Conservation (phyloP, 805 yeast species). For the Metschnikowia arizonensis region DNA sequence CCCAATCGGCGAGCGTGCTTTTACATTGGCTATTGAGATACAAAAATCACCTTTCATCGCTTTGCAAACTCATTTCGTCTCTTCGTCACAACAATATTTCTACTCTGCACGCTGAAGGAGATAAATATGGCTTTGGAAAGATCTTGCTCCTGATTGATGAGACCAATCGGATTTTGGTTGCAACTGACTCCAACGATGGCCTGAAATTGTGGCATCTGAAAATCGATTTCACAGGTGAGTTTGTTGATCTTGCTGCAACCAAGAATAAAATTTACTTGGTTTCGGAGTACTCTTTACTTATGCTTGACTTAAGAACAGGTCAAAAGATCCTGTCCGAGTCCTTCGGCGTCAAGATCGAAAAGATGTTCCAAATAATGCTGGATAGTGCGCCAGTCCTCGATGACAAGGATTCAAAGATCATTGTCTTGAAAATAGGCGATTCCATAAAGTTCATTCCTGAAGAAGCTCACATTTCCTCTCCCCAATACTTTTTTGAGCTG, state of each 20-base stretch:
- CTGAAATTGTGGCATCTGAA: constrained; percentile 8
- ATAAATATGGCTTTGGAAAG: constrained; percentile 32
- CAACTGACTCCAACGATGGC: constrained; percentile 14
- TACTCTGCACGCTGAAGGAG: constrained; percentile 11
- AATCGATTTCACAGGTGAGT: background rate
- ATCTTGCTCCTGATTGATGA: constrained; percentile 27
- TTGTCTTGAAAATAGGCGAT: constrained; percentile 11
- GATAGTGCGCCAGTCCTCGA: background rate
- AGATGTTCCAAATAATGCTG: constrained; percentile 1
- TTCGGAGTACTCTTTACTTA: constrained; percentile 9
- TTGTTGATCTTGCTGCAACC: constrained; percentile 5
- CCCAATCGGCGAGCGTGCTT: constrained; percentile 19
- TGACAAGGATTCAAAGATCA: constrained; percentile 1
- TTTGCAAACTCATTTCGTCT: constrained; percentile 25
- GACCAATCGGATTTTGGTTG: constrained; percentile 8
- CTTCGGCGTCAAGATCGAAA: constrained; percentile 6
- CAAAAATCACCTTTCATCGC: constrained; percentile 30
- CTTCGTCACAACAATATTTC: background rate
- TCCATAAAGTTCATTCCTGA: constrained; percentile 5
- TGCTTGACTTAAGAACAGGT: constrained; percentile 17
- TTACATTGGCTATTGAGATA: constrained; percentile 29
- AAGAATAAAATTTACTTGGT: constrained; percentile 12
- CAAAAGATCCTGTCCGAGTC: background rate
- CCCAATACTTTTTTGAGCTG: constrained; percentile 17
- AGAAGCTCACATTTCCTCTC: background rate